Conservation (phyloP, 2,329 filamentous ascomycete species). For the Tolypocladium paradoxum region DNA sequence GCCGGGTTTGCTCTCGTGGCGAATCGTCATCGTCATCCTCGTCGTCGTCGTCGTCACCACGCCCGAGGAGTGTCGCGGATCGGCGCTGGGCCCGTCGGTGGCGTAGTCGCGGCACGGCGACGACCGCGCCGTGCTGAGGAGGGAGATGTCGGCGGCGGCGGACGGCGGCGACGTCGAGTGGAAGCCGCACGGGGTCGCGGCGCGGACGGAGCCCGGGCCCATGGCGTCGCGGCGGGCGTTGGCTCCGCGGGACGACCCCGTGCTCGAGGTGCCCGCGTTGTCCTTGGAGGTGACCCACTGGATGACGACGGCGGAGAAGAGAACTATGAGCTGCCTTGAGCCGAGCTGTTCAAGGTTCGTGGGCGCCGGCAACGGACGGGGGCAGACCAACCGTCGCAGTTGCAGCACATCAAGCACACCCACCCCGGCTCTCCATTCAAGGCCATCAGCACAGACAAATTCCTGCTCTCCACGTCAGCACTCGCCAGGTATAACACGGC, state of each 20-base stretch:
- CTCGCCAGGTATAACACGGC: not conserved
- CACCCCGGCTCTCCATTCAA: slow-evolving; percentile 52
- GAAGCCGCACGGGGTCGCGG: slow-evolving; percentile 3
- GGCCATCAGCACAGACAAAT: slow-evolving; percentile 46
- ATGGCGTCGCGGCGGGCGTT: slow-evolving; percentile 7
- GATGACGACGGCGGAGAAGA: slow-evolving; percentile 50
- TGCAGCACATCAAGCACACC: slow-evolving; percentile 57
- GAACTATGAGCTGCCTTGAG: slow-evolving; percentile 25
- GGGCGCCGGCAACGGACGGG: not conserved
- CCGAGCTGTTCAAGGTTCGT: no score
- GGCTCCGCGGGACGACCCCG: slow-evolving; percentile 3
- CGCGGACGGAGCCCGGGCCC: not conserved
- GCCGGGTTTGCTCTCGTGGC: not conserved
- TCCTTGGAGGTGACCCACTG: slow-evolving; percentile 47
- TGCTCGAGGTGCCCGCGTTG: slow-evolving; percentile 23
- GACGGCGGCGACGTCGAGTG: slow-evolving; percentile 7
- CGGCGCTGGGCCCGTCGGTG: slow-evolving; percentile 4
- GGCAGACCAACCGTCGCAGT: slow-evolving; percentile 38
- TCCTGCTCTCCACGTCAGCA: slow-evolving; percentile 26
- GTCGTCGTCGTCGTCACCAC: slow-evolving; percentile 5
- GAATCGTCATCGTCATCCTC: slow-evolving; percentile 5
- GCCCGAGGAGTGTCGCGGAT: slow-evolving; percentile 1
- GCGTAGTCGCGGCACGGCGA: slow-evolving; percentile 3
- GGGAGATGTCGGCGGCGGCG: slow-evolving; percentile 15
- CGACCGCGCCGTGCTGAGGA: slow-evolving; percentile 11